Evolutionary conservation across 2,329 filamentous ascomycete species (phyloP), one percentile per base, ranked within the genome.

Genomic region (Penicillium sp.): DNA sequence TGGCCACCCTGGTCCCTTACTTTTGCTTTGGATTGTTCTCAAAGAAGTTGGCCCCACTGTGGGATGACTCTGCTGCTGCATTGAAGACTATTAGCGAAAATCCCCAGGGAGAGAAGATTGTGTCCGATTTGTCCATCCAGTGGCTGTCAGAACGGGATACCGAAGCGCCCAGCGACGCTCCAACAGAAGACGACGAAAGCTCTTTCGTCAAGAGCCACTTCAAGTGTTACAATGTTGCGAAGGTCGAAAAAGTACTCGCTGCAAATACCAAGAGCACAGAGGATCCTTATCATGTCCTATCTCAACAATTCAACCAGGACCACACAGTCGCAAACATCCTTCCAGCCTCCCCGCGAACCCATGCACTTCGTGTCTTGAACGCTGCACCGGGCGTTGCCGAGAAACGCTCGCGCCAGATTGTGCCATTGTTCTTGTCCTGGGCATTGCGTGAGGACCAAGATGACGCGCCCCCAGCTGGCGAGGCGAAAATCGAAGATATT

Each of bases 1-100:
- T 95, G 62, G 81, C 84, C 57, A 82, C 84, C 65, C 85, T 91
- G 7, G 82, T 97, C 31, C 90, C 92, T 0, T 82, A 85, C 0
- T 97, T 92, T 68, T 87, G 91, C 66, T 96, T 97, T 66, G 94
- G 94, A 48, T 83, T 97, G 74, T 82, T 97, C 58, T 94, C 92
- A 0, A 86, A 96, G 48, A 90, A 89, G 64, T 81, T 97, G 62
- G 84, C 92, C 0, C 91, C 91, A 36, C 80, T 95, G 6, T 97
- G 93, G 90, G 90, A 96, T 59, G 91, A 96, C 66, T 84, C 90
- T 0, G 85, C 88, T 50, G 83, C 86, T 53, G 86, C 90, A 0
- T 76, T 99, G 68, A 89, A 91, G 67, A 82, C 87, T 50, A 86
- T 99, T 53, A 84, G 87, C 21, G 83, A 90, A 63, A 82, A 82